phyloP scores from a whole-genome alignment of 106 monocot genomes.

The Iris macrosiphon region DNA sequence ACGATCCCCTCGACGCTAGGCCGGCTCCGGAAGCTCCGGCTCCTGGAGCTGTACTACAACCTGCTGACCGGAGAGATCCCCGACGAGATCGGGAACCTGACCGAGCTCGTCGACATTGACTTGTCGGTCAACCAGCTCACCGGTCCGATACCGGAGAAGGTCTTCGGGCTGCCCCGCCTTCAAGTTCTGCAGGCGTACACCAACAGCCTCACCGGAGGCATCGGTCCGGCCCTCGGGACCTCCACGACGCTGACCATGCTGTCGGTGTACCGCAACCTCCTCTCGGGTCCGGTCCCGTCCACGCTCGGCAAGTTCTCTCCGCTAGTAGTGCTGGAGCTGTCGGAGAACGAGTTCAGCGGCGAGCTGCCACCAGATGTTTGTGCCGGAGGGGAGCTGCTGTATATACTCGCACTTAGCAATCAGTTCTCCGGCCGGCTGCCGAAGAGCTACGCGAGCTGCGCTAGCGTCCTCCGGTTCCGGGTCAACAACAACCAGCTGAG shows the following conservation, averaged over 20 bases:
- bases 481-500: constrained; percentile 58
- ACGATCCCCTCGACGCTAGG: constrained; percentile 65
- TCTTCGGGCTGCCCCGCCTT: constrained; percentile 53
- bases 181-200: constrained; percentile 64
- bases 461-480: constrained; percentile 62
- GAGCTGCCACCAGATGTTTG: constrained; percentile 55
- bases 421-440: constrained; percentile 58
- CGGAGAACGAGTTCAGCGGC: constrained; percentile 77
- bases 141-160: constrained; percentile 51
- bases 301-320: constrained; percentile 55
- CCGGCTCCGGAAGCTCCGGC: constrained; percentile 49
- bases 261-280: constrained; percentile 67
- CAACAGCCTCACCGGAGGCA: constrained; percentile 66
- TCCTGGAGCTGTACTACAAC: constrained; percentile 92
- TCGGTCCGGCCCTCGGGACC: constrained; percentile 57
- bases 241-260: constrained; percentile 63
- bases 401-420: constrained; percentile 62
- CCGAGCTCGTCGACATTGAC: constrained; percentile 60
- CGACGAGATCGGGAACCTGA: constrained; percentile 71
- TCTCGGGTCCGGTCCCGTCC: constrained; percentile 59
- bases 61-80: constrained; percentile 56
- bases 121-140: constrained; percentile 73
- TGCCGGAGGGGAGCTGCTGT: constrained; percentile 43
- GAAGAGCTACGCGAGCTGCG: constrained; percentile 45
- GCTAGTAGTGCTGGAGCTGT: constrained; percentile 62